These are phyloP conservation scores for Gautieria morchelliformis DNA, from an alignment of 768 basidiomycete species.

Conservation along the genomic window DNA sequence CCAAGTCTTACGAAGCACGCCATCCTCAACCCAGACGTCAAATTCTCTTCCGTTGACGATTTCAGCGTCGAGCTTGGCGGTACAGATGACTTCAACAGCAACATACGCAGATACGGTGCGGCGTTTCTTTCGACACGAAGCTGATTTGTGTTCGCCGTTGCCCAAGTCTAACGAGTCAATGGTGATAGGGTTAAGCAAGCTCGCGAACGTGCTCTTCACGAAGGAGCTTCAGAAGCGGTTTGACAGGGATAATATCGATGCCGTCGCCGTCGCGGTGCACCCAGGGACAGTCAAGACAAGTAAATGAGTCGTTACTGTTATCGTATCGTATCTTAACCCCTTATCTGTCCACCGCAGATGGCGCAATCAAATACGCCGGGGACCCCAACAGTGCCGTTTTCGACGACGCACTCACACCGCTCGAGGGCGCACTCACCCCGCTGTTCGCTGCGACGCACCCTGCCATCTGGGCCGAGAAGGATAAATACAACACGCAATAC, in stretches of 20 bases:
- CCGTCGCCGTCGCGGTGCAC: conserved; percentile 32
- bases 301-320: conserved; percentile 9
- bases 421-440: conserved; percentile 13
- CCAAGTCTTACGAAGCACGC: background rate
- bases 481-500: conserved; percentile 11
- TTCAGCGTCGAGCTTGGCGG: too few relatives aligned
- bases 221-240: conserved; percentile 41
- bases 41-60: too few relatives aligned
- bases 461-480: conserved; percentile 4
- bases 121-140: background rate
- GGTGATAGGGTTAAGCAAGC: conserved; percentile 36
- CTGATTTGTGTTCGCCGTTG: background rate
- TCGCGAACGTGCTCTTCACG: conserved; percentile 41
- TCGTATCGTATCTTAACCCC: too few relatives aligned
- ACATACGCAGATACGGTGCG: background rate
- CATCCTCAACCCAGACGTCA: too few relatives aligned
- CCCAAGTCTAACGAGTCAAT: background rate
- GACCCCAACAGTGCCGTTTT: background rate
- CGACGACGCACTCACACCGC: background rate
- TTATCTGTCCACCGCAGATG: too few relatives aligned
- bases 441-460: conserved; percentile 17
- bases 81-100: too few relatives aligned
- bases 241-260: conserved; percentile 24
- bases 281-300: conserved; percentile 34
- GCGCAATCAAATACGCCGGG: too few relatives aligned